These are phyloP conservation scores for Globisporangium ultimum DNA, from an alignment of 352 stramenopile genomes.

Conservation along the genomic window DNA sequence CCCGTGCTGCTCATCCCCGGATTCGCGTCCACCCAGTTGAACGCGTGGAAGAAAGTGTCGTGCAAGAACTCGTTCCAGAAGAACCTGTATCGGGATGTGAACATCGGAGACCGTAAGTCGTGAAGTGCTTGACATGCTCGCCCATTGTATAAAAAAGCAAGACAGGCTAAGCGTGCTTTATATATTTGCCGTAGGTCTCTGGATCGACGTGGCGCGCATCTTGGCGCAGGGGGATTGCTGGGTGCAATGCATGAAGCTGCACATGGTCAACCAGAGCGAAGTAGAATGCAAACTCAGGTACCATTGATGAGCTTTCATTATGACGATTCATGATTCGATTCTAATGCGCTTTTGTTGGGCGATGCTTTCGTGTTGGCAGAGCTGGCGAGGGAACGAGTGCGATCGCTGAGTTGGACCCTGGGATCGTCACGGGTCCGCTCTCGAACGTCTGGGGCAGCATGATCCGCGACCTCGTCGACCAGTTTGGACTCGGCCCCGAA, in stretches of 20 bases:
- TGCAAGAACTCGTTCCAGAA: conserved; percentile 66
- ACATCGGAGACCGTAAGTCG: conserved; percentile 66
- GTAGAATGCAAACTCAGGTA: conserved; percentile 74
- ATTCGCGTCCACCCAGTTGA: conserved; percentile 78
- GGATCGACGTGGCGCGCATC: conserved; percentile 70
- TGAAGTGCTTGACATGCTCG: background rate
- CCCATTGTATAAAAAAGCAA: background rate
- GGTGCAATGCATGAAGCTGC: conserved; percentile 72
- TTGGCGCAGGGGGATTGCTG: conserved; percentile 75
- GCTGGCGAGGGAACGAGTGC: conserved; percentile 52
- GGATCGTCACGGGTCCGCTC: conserved; percentile 67
- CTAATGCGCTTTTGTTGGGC: background rate
- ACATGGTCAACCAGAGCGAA: conserved; percentile 65
- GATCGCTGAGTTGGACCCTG: conserved; percentile 72
- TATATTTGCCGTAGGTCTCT: conserved; percentile 32
- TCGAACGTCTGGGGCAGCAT: conserved; percentile 70
- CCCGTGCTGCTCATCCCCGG: conserved; percentile 73
- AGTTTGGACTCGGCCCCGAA: conserved; percentile 64
- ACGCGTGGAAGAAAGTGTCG: conserved; percentile 56
- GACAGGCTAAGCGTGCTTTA: background rate
- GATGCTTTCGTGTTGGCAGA: conserved; percentile 14
- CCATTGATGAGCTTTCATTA: background rate
- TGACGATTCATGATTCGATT: background rate
- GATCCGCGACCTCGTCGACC: conserved; percentile 61
- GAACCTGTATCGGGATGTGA: conserved; percentile 75